Conservation (phyloP, 75 land plant genomes). For the Pseudotsuga menziesii region DNA sequence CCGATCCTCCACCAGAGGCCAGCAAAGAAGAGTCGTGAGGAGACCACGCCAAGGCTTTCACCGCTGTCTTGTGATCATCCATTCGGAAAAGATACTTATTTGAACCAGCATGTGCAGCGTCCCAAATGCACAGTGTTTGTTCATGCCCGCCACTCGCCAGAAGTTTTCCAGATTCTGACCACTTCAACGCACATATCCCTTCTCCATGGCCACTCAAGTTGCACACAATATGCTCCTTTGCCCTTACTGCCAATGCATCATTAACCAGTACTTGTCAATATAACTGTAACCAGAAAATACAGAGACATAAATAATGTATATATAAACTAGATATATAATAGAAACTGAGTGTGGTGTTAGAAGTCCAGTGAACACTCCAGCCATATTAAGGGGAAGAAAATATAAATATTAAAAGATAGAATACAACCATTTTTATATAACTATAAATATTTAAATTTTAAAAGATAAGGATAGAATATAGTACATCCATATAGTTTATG, state of each 20-base stretch:
- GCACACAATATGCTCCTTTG: constrained; percentile 24
- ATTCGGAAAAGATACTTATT: constrained; percentile 32
- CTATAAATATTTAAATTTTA: too few species aligned
- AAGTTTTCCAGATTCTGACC: constrained; percentile 35
- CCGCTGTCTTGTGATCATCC: constrained; percentile 40
- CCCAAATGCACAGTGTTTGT: constrained; percentile 36
- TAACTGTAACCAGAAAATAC: constrained; percentile 12
- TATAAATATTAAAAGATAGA: too few species aligned
- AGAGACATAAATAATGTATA: too few species aligned
- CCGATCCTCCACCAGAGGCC: constrained; percentile 42
- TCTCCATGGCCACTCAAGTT: constrained; percentile 28
- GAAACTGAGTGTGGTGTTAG: too few species aligned
- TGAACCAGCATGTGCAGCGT: constrained; percentile 21
- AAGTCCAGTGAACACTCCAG: too few species aligned
- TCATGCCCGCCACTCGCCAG: constrained; percentile 47
- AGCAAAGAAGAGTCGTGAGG: constrained; percentile 33
- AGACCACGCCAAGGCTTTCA: constrained; percentile 44
- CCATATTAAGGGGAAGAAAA: too few species aligned
- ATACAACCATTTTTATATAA: too few species aligned
- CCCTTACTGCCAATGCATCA: constrained; percentile 19
- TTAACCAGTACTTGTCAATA: constrained; percentile 27
- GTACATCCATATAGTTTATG: too few species aligned
- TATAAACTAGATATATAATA: too few species aligned
- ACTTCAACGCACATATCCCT: constrained; percentile 43
- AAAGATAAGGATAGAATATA: too few species aligned